Conservation (phyloP, 2,329 filamentous ascomycete species). For the Penicillium sp. region DNA sequence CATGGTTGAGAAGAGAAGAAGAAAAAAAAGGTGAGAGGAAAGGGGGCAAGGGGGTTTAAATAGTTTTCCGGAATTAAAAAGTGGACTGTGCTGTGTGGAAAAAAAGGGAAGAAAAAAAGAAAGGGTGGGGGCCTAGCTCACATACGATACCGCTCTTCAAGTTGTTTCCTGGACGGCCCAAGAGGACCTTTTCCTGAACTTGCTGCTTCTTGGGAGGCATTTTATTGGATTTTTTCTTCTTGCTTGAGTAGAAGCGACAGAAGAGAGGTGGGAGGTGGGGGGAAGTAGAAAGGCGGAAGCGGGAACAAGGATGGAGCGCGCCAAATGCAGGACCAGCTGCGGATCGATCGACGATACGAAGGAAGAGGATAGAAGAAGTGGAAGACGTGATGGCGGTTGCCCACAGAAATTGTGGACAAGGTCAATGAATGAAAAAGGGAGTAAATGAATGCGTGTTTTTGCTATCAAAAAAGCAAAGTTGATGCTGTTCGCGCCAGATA, state of each 20-base stretch:
- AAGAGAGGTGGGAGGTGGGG: slow-evolving; percentile 28
- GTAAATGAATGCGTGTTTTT: slow-evolving; percentile 10
- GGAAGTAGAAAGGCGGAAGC: slow-evolving; percentile 44
- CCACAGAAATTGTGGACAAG: slow-evolving; percentile 21
- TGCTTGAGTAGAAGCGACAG: slow-evolving; percentile 54
- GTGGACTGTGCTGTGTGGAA: slow-evolving; percentile 27
- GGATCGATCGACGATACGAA: slow-evolving; percentile 56
- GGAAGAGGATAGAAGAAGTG: slow-evolving; percentile 35
- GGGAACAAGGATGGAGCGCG: slow-evolving; percentile 32
- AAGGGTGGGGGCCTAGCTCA: slow-evolving; percentile 53
- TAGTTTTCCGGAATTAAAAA: slow-evolving; percentile 27
- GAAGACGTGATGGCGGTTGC: slow-evolving; percentile 32
- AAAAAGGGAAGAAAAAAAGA: slow-evolving; percentile 28
- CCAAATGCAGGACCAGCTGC: slow-evolving; percentile 65
- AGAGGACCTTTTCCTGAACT: slow-evolving; percentile 91
- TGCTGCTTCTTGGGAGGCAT: slow-evolving; percentile 96
- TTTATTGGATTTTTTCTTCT: slow-evolving; percentile 62
- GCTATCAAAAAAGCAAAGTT: slow-evolving; percentile 6
- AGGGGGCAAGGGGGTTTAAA: slow-evolving; percentile 21
- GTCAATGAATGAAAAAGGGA: slow-evolving; percentile 14
- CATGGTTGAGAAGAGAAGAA: slow-evolving; percentile 16
- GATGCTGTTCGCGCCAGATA: slow-evolving; percentile 5
- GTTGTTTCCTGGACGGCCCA: slow-evolving; percentile 95
- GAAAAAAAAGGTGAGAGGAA: slow-evolving; percentile 13
- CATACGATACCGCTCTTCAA: slow-evolving; percentile 97